Base-by-base conservation (phyloP, 352 stramenopile genomes). In the Phytophthora palmivora region DNA sequence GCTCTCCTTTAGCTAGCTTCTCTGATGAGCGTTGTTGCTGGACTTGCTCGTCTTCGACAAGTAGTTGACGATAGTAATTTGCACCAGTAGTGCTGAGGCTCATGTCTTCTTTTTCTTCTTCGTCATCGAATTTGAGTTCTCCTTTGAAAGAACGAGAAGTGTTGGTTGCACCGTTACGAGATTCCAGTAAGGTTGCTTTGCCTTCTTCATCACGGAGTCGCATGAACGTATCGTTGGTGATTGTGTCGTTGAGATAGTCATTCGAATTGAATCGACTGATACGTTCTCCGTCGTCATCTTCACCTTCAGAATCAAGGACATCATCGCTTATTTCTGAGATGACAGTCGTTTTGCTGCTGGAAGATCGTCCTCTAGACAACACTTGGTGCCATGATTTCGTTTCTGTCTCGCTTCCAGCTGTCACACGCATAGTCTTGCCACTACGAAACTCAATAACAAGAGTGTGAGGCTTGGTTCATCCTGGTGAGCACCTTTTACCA, bases 241-340 rank as follows among this genome's bases (percentile, higher is more conserved):
- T 84, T n/a, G 75, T 79, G 26, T 92, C 81, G 47, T 91, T 89
- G 1, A 92, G 54, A 66, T 92, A 91, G 47, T 92, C 81, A 24
- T 51, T 70, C 34, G 79, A 69, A 19, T 87, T 58, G 16, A 89
- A 78, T 12, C 79, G 78, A 39, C 72, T 76, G 8, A 67, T 16
- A 1, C 44, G 39, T 4, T 58, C 52, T 46, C 21, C 57, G 6
- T 72, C 58, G 15, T 76, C 54, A 2, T 52, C 44, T 54, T 69
- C 60, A 21, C 32, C 43, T 16, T 65, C 68, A 7, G 50, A 67
- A 36, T 65, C 60, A 9, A 67, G 32, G 12, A 65, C 6, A 42
- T 76, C 57, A 33, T 76, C 51, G 26, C 28, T 72, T 14, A 58
- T 48, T 41, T 78, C 58, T 9, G 63, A 65, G 2, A 58, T 44